These are phyloP conservation scores for Barnettozyma populi DNA, from an alignment of 805 yeast species.

Conservation along the genomic window DNA sequence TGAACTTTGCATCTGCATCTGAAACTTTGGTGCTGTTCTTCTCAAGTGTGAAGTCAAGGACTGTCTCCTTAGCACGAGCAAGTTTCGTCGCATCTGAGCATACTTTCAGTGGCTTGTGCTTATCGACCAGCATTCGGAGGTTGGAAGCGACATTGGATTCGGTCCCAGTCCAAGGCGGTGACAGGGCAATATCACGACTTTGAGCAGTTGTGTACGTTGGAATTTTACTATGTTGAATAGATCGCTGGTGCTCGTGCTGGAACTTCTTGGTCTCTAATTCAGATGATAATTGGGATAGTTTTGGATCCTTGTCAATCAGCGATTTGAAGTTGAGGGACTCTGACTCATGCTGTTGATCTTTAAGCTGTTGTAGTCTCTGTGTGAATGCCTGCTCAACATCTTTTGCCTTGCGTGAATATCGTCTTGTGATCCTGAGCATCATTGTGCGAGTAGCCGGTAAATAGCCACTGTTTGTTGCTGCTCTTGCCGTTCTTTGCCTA, in stretches of 20 bases:
- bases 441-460: too few species aligned
- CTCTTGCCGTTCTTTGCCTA: too few species aligned
- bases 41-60: constrained; percentile 49
- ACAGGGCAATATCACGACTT: constrained; percentile 41
- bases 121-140: constrained; percentile 52
- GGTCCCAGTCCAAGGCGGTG: constrained; percentile 55
- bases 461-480: too few species aligned
- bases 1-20: constrained; percentile 43
- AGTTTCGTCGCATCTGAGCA: constrained; percentile 35
- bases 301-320: constrained; percentile 21
- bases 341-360: constrained; percentile 20
- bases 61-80: constrained; percentile 55
- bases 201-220: constrained; percentile 42
- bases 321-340: constrained; percentile 23
- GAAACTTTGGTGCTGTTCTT: constrained; percentile 27
- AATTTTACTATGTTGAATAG: constrained; percentile 36
- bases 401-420: constrained; percentile 2
- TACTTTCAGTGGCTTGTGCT: constrained; percentile 34
- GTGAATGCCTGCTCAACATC: constrained; percentile 21
- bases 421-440: constrained; percentile 1
- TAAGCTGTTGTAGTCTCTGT: constrained; percentile 24
- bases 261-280: constrained; percentile 30
- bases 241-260: constrained; percentile 34
- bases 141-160: constrained; percentile 43
- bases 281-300: constrained; percentile 24